Evolutionary conservation across 2,329 filamentous ascomycete species (phyloP).

Genomic region (Stachybotrys chartarum): DNA sequence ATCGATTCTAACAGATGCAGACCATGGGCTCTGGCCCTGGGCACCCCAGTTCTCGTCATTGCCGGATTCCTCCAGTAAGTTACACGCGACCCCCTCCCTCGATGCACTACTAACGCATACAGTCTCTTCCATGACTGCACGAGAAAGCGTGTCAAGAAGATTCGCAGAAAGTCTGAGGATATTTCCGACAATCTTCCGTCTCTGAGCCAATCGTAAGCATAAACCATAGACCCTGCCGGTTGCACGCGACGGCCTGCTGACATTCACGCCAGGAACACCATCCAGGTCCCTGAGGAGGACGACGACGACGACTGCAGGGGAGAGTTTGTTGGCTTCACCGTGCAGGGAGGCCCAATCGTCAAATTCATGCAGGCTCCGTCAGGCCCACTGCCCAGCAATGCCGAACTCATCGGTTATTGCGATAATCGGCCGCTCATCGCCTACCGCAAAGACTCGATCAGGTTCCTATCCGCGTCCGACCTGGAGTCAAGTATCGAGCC

Average conservation of each 20-base stretch:
- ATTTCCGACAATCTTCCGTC: conserved; percentile 21
- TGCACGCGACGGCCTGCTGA: conserved; percentile 5
- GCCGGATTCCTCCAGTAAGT: conserved; percentile 39
- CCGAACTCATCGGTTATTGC: conserved; percentile 28
- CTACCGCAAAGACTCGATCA: conserved; percentile 26
- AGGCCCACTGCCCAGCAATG: conserved; percentile 20
- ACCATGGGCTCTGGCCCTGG: conserved; percentile 52
- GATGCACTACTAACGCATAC: background rate
- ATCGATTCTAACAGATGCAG: conserved; percentile 14
- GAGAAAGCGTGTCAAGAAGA: conserved; percentile 25
- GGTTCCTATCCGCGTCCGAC: conserved; percentile 18
- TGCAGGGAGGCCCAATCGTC: conserved; percentile 39
- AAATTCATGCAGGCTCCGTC: conserved; percentile 29
- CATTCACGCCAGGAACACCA: conserved; percentile 24
- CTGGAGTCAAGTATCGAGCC: background rate
- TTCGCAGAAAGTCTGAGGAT: conserved; percentile 11
- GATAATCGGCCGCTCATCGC: conserved; percentile 29
- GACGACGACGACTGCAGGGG: conserved; percentile 22
- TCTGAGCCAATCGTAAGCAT: conserved; percentile 37
- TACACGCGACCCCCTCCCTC: background rate
- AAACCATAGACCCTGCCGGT: conserved; percentile 1
- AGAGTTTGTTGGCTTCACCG: conserved; percentile 36
- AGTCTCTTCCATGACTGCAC: conserved; percentile 33
- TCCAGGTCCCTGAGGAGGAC: conserved; percentile 25
- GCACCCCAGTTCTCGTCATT: conserved; percentile 53